phyloP scores from a whole-genome alignment of 148 eudicot genomes.

The Rhododendron simsii region DNA sequence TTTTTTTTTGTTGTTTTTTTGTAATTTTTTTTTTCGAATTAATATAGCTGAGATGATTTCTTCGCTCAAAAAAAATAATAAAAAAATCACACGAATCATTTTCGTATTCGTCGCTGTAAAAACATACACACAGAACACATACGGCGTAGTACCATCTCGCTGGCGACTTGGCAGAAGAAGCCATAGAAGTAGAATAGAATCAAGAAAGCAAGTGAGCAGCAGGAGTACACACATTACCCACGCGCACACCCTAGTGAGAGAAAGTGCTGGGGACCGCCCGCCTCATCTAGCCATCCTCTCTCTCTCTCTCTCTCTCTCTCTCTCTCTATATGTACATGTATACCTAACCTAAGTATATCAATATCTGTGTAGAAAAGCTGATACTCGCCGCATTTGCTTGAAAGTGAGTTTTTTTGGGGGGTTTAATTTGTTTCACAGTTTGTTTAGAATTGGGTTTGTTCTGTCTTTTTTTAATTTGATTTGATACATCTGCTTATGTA shows the following conservation, averaged over 20 bases:
- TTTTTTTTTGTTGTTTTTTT: too few species aligned
- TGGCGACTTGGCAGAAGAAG: neutral
- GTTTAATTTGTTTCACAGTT: neutral
- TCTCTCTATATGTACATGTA: neutral
- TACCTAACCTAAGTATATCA: neutral
- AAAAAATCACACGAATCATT: too few species aligned
- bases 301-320: too few species aligned
- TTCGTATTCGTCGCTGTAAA: neutral
- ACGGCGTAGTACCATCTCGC: neutral
- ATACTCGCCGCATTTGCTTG: slow-evolving; percentile 1
- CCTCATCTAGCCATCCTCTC: neutral
- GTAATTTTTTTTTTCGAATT: too few species aligned
- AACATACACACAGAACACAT: neutral
- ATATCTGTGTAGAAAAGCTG: neutral
- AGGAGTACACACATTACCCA: neutral
- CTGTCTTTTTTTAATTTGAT: neutral
- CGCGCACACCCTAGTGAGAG: neutral
- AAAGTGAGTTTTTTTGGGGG: neutral
- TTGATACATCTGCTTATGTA: neutral
- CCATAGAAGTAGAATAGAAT: neutral
- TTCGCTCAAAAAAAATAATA: too few species aligned
- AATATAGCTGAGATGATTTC: too few species aligned
- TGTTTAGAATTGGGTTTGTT: neutral
- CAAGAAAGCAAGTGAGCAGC: neutral
- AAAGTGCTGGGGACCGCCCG: neutral